These are phyloP conservation scores for Aspergillus bridgeri DNA, from an alignment of 495 filamentous ascomycete species.

Conservation along the genomic window DNA sequence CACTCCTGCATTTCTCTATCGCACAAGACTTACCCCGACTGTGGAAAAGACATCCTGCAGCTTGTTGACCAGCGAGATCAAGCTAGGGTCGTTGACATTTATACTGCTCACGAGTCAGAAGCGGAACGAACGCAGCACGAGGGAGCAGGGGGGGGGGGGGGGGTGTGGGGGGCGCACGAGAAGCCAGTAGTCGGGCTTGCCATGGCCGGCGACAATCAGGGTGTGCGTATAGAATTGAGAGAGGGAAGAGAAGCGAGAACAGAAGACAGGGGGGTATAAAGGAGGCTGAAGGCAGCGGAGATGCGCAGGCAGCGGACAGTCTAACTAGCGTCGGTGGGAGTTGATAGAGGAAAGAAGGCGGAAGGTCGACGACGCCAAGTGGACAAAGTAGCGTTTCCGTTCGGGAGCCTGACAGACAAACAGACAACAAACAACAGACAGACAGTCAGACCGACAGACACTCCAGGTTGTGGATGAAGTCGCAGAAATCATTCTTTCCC, in stretches of 20 bases:
- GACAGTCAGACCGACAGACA: no score
- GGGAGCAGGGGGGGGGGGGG: conserved; percentile 21
- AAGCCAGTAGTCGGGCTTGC: conserved; percentile 46
- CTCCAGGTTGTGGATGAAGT: no score
- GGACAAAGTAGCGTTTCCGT: no score
- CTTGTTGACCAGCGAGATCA: conserved; percentile 96
- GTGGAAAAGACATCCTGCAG: conserved; percentile 99
- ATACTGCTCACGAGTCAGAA: conserved; percentile 52
- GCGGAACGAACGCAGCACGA: conserved; percentile 24
- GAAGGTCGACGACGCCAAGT: no score
- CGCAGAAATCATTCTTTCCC: no score
- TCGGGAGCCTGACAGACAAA: no score
- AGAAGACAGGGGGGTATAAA: conserved; percentile 8
- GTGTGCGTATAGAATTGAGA: conserved; percentile 13
- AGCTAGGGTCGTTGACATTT: conserved; percentile 74
- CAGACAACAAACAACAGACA: no score
- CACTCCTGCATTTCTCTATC: neutral
- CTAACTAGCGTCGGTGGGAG: conserved; percentile 12
- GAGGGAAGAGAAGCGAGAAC: conserved; percentile 11
- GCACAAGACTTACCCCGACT: conserved; percentile 72
- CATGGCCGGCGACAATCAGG: conserved; percentile 39
- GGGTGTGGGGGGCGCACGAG: conserved; percentile 40
- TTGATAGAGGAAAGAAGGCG: conserved; percentile 12
- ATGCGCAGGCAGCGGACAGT: neutral
- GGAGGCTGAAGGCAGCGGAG: neutral